phyloP scores from a whole-genome alignment of 2,329 filamentous ascomycete genomes.

The Paecilomyces formosus region DNA sequence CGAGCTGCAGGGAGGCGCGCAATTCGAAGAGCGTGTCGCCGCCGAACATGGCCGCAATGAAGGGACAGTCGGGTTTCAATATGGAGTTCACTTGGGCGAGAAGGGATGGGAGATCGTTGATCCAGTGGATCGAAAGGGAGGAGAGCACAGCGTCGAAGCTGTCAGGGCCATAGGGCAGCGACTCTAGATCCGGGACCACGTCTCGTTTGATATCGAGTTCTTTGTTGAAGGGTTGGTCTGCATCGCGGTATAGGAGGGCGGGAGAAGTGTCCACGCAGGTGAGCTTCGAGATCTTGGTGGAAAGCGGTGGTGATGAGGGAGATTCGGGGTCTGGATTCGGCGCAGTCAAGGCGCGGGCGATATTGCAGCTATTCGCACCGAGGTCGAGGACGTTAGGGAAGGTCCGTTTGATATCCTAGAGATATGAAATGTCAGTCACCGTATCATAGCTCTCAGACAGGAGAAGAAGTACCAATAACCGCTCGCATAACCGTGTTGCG shows the following conservation, averaged over 20 bases:
- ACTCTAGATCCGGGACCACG: conserved; percentile 60
- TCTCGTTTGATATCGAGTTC: conserved; percentile 65
- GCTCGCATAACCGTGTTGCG: conserved; percentile 72
- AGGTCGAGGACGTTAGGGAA: conserved; percentile 84
- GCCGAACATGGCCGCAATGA: conserved; percentile 93
- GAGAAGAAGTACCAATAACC: conserved; percentile 58
- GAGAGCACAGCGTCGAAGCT: conserved; percentile 87
- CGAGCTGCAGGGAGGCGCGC: conserved; percentile 84
- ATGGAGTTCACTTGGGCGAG: conserved; percentile 78
- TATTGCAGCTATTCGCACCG: conserved; percentile 91
- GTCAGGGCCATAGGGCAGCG: conserved; percentile 65
- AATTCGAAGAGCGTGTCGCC: conserved; percentile 92
- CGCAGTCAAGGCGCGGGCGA: conserved; percentile 70
- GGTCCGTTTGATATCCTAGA: conserved; percentile 83
- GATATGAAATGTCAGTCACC: conserved; percentile 8
- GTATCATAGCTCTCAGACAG: not conserved
- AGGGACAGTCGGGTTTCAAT: conserved; percentile 83
- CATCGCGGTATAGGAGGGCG: conserved; percentile 72
- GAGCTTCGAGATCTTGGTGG: conserved; percentile 64
- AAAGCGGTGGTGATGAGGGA: conserved; percentile 47
- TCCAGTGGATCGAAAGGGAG: conserved; percentile 88
- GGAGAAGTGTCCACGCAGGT: conserved; percentile 76
- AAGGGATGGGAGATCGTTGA: conserved; percentile 87
- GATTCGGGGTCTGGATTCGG: conserved; percentile 57
- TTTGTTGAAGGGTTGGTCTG: conserved; percentile 57